Evolutionary conservation across 805 yeast genomes (phyloP), one percentile per base, ranked within the genome.

Genomic region (Brettanomyces nanus): DNA sequence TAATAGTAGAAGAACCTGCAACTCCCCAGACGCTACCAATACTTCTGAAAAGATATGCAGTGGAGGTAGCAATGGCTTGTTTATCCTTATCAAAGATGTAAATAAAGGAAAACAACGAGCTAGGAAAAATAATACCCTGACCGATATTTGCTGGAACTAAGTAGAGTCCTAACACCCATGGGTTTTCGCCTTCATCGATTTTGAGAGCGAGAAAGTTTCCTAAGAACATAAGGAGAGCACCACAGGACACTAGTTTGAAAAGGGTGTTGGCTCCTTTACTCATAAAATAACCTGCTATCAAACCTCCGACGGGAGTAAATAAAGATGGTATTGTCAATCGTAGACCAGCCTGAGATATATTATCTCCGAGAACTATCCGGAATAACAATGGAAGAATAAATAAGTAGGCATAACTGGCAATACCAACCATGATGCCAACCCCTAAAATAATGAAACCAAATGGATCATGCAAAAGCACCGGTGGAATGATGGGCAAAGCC

Each of bases 11-110:
- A n/a, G 49, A 35, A 14, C 53, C 48, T 2, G 65, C 54, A 18
- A 62, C 66, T 6, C 68, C 68, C 63, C 66, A 63, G 1, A 63
- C 66, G 3, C 65, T 62, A 6, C 68, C 68, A 25, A 63, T 51
- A 40, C 65, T 61, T 42, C 69, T 49, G 51, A 61, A 52, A 25
- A 63, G 48, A 38, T 62, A 62, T 4, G 62, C 54, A 4, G 65
- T 61, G 7, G 67, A 60, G 7, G 69, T 64, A 1, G 67, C 61
- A 6, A 62, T 56, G 3, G 68, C 69, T 42, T 64, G 69, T 36
- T 56, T 50, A 1, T 43, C 41, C 11, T 45, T 39, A 2, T 58
- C 56, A 37, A 51, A 61, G 13, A 54, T 58, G 46, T 61, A 62
- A 13, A 64, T 49, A 38, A 63, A 63, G 6, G 63, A 45, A 44